phyloP scores from a whole-genome alignment of 306 rosid genomes.

The Trifolium fragiferum region DNA sequence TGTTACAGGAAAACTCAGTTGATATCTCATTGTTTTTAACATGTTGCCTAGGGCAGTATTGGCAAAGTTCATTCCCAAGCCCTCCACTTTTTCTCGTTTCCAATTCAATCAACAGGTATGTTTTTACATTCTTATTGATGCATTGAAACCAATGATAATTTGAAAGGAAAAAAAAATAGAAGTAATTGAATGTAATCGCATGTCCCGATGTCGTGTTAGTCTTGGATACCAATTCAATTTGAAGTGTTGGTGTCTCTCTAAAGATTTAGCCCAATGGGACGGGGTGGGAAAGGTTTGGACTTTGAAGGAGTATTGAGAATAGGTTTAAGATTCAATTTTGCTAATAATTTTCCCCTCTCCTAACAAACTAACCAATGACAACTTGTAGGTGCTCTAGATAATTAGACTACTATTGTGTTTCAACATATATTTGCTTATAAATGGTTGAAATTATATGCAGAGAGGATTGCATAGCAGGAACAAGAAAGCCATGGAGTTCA shows the following conservation, averaged over 20 bases:
- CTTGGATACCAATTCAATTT: neutral
- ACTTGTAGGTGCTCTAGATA: neutral
- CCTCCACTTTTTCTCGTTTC: constrained; percentile 37
- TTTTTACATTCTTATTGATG: neutral
- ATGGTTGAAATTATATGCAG: constrained; percentile 44
- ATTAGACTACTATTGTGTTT: neutral
- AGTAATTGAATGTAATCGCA: neutral
- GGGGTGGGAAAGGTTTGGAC: no score
- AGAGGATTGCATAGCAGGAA: constrained; percentile 79
- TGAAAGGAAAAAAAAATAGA: neutral
- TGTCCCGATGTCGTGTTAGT: neutral
- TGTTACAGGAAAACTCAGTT: constrained; percentile 16
- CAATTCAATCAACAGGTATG: constrained; percentile 65
- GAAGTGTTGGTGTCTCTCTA: neutral
- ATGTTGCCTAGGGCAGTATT: constrained; percentile 55
- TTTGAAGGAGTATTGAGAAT: no score
- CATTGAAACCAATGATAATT: neutral
- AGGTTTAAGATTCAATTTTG: no score
- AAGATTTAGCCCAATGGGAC: no score
- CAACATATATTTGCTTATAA: constrained; percentile 1
- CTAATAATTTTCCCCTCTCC: no score
- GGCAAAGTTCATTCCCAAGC: constrained; percentile 39
- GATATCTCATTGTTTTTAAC: neutral
- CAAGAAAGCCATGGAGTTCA: constrained; percentile 80
- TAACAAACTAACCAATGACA: no score